Base-by-base conservation (phyloP, 176 grass and related monocot species). In the Chloris gayana region DNA sequence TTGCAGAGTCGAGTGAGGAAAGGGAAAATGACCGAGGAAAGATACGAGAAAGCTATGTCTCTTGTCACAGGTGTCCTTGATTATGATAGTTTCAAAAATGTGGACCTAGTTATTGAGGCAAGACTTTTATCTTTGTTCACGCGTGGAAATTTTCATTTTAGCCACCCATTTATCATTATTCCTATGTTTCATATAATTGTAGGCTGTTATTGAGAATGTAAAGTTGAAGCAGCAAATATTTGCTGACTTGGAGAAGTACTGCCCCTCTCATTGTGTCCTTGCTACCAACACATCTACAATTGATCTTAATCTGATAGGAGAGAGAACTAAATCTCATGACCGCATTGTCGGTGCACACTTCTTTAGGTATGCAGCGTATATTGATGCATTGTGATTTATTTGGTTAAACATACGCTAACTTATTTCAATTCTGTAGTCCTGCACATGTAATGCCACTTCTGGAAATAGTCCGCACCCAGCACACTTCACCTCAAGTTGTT, bases 251-350 rank as follows among this genome's bases (percentile, higher is more conserved):
- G 90, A 95, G 87, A 91, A 91, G 82, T 91, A 86, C 45, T 95
- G 96, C 10, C 88, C 90, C 41, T 81, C 90, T 26, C 85, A 93
- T 80, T 98, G 96, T 63, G 67, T 93, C 67, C 88, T 98, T 42
- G 96, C 92, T 65, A 98, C 87, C n/a, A 98, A 98, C 82, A 98
- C 96, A 50, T 98, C 92, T 46, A 95, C 90, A 61, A 93, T 95
- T 78, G 96, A 98, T 95, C 85, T 98, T 65, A 93, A 93, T 82
- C 83, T 98, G 61, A 93, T 98, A 67, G 92, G 96, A 63, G 92
- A 91, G 77, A 95, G 82, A 80, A 98, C 92, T 33, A 91, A 78
- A 50, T 91, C 96, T 39, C 85, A 93, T 58, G 90, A 89, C 54
- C 88, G 90, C 75, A 95, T 98, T 64, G 89, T 86, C 8, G 95